Base-by-base conservation (phyloP, 1,139 yeast genomes). In the Lodderomyces pseudojiufengensis region DNA sequence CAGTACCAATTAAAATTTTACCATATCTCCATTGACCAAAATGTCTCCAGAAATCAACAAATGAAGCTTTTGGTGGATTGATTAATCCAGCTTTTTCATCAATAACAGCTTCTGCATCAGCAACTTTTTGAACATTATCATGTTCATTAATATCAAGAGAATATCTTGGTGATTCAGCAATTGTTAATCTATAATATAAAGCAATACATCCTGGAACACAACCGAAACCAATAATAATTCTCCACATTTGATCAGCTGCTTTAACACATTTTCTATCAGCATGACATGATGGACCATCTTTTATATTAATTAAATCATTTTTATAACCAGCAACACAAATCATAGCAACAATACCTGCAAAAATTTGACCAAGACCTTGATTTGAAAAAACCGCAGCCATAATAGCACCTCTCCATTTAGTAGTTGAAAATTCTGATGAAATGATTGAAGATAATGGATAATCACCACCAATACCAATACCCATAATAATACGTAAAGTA, bases 391-490 rank as follows among this genome's bases (percentile, higher is more conserved):
- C 95, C 29, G 95, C 94, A 54, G 85, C 86, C 95, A 85, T 85
- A 51, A 85, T 84, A 46, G 95, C 95, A 71, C 95, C 95, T 80
- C 95, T 84, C 94, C 95, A 85, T 62, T 83, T 85, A 50, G 95
- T 85, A 41, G 95, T 84, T 25, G 95, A 76, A 54, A 85, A 85
- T 67, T 85, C 95, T 36, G 95, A 81, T 9, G 95, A 82, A 50
- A 85, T 85, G 61, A 85, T 83, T 29, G 97, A 92, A 29, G 97
- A 88, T 64, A 92, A 78, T 52, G 98, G 98, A 66, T 92, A 92
- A 68, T 92, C 98, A 75, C 97, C 98, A 70, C 98, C 98, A 54
- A 92, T 94, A 80, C 98, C 98, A 52, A 92, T 80, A 70, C 95
- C 95, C 86, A 81, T 81, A 44, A 84, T 55, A 47, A 85, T 79